Base-by-base conservation (phyloP, 2,329 filamentous ascomycete genomes). In the Fusarium camptoceras region DNA sequence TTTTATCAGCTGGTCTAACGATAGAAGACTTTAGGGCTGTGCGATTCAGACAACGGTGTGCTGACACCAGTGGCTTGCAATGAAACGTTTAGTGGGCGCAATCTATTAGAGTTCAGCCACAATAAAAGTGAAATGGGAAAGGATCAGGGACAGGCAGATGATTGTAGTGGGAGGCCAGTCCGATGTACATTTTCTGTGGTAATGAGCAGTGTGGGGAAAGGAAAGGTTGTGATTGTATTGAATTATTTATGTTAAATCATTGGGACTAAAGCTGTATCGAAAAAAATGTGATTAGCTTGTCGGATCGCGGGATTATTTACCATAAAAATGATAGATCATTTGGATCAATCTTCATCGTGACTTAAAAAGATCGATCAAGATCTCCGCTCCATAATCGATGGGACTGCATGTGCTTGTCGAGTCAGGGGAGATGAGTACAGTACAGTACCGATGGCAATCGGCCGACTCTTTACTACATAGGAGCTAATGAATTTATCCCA, bases 381-480 rank as follows among this genome's bases (percentile, higher is more conserved):
- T 37, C 22, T 22, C 12, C 5, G 20, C 12, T n/a, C 27, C 4
- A 10, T 14, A 7, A 55, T 55, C 28, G 28, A 18, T 31, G 51
- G 28, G 22, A 47, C 15, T 15, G 4, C 25, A 27, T 55, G 51
- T 3, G 31, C 18, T 27, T 42, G 18, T 9, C 22, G 30, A 20
- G 16, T 14, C 18, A 11, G 24, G 7, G 25, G 15, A n/a, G 3
- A 25, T 37, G 34, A 37, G 34, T 20, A n/a, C n/a, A n/a, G n/a
- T n/a, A n/a, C n/a, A n/a, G n/a, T n/a, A 4, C 51, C 51, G 41
- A 55, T 27, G 10, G 15, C 14, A 18, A 47, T 55, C 41, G 51
- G 51, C 16, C n/a, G n/a, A n/a, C n/a, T n/a, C n/a, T n/a, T 20
- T 15, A 18, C 28, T 6, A 10, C n/a, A n/a, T 15, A 9, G 8